A percentile compares a stretch with the other conserved stretches of the same genome.
phyloP scores from a whole-genome alignment of 805 yeast genomes.

The Candida cerambycidarum region DNA sequence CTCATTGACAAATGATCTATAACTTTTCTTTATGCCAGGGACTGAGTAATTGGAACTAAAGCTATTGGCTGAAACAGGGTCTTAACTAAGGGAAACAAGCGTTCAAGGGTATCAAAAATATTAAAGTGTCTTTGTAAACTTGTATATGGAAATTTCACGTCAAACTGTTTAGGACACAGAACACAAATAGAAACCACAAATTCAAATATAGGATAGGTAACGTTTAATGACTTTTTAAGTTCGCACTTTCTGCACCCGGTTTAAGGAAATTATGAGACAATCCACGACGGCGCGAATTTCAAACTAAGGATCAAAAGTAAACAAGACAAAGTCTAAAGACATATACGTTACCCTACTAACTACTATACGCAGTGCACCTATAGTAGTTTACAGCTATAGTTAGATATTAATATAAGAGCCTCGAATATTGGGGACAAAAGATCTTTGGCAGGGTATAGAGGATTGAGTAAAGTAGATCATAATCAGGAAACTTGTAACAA shows the following conservation, averaged over 20 bases:
- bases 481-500: no score
- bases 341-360: background rate
- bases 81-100: no score
- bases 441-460: no score
- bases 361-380: no score
- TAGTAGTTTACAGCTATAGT: no score
- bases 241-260: background rate
- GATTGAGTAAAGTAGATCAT: no score
- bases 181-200: background rate
- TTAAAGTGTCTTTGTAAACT: background rate
- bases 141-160: background rate
- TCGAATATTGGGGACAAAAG: no score
- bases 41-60: no score
- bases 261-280: background rate
- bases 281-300: background rate
- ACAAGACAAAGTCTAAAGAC: conserved; percentile 7
- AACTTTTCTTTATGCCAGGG: background rate
- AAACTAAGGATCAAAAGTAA: conserved; percentile 5
- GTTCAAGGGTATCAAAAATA: no score
- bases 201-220: background rate
- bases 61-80: no score
- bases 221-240: background rate
- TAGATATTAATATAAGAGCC: no score
- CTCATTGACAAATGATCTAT: conserved; percentile 4
- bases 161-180: no score